These are phyloP conservation scores for Tritrichomonas musculus DNA, from an alignment of 208 protist species.

Conservation along the genomic window DNA sequence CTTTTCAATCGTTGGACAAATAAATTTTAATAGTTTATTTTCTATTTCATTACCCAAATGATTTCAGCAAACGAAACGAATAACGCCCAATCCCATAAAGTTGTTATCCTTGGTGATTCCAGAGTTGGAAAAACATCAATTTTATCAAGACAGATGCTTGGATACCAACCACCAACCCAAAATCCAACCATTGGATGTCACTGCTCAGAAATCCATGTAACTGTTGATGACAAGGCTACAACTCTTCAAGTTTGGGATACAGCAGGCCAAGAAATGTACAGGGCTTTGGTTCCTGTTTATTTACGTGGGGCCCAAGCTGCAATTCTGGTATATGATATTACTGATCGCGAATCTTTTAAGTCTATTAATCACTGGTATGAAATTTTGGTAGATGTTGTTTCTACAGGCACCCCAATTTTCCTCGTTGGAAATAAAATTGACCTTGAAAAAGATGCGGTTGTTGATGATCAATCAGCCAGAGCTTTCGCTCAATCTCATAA, in stretches of 20 bases:
- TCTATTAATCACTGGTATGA: not conserved
- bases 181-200: slow-evolving; percentile 93
- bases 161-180: slow-evolving; percentile 78
- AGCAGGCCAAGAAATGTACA: slow-evolving; percentile 74
- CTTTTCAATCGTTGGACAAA: no score
- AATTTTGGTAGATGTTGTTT: not conserved
- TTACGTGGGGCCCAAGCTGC: slow-evolving; percentile 87
- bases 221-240: slow-evolving; percentile 78
- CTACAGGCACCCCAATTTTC: not conserved
- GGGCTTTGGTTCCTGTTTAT: slow-evolving; percentile 77
- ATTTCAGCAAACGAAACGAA: no score
- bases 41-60: no score
- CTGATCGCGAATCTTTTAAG: not conserved
- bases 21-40: no score
- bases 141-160: slow-evolving; percentile 54
- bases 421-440: slow-evolving; percentile 7
- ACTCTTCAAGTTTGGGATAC: slow-evolving; percentile 84
- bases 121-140: not conserved
- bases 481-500: not conserved
- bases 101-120: slow-evolving; percentile 14
- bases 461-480: not conserved
- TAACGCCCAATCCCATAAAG: no score
- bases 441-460: no score
- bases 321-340: slow-evolving; percentile 51
- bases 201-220: slow-evolving; percentile 90